Conservation (phyloP, 768 basidiomycete genomes). For the Lactarius tabidus region DNA sequence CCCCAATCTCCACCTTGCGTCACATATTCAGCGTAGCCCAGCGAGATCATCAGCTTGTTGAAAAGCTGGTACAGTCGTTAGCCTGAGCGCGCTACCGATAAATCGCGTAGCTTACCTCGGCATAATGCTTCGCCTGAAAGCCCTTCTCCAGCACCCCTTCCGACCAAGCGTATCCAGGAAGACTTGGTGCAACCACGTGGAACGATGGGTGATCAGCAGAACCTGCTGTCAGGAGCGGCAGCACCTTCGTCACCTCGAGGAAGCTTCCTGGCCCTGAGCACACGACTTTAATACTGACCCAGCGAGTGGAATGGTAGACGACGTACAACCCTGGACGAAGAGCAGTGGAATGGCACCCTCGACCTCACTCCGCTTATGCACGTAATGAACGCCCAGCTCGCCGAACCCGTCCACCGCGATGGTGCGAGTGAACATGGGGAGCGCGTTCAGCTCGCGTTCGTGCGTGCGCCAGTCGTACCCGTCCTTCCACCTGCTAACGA, state of each 20-base stretch:
- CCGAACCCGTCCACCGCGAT: neutral
- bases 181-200: conserved; percentile 30
- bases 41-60: conserved; percentile 5
- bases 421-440: neutral
- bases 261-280: conserved; percentile 28
- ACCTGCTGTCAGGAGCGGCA: conserved; percentile 27
- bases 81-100: neutral
- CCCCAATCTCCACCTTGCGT: conserved; percentile 25
- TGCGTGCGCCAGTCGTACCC: conserved; percentile 23
- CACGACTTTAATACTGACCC: no score
- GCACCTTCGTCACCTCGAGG: conserved; percentile 29
- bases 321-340: conserved; percentile 53
- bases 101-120: conserved; percentile 23
- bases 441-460: conserved; percentile 31
- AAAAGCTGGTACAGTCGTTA: neutral
- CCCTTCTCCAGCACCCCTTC: conserved; percentile 28
- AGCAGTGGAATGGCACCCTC: conserved; percentile 47
- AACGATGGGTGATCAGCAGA: conserved; percentile 26
- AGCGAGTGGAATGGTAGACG: neutral
- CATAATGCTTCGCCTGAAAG: conserved; percentile 26
- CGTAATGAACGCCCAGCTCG: neutral
- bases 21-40: conserved; percentile 10
- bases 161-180: conserved; percentile 31
- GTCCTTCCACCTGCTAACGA: neutral
- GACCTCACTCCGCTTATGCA: conserved; percentile 33